Evolutionary conservation across 2,329 filamentous ascomycete genomes (phyloP).

Genomic region (Pestalotiopsis sp.): DNA sequence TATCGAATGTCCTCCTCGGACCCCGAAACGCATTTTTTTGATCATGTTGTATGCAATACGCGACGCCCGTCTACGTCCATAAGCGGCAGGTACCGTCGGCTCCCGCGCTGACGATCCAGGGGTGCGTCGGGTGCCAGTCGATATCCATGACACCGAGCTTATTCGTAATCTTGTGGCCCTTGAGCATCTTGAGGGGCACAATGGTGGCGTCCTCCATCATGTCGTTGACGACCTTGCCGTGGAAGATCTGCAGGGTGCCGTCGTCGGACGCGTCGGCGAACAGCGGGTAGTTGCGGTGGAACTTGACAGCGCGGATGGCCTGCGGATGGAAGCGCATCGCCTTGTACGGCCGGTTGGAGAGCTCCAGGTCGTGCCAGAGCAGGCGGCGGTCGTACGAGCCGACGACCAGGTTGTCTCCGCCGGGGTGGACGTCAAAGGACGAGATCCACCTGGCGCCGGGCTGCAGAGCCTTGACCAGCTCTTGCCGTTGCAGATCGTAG

Average conservation of each 20-base stretch:
- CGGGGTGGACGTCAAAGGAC: conserved; percentile 88
- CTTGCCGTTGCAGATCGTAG: conserved; percentile 90
- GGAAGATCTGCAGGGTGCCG: conserved; percentile 92
- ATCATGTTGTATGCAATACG: neutral
- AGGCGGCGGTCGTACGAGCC: conserved; percentile 93
- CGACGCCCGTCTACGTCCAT: conserved; percentile 64
- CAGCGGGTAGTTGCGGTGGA: conserved; percentile 77
- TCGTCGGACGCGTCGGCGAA: conserved; percentile 97
- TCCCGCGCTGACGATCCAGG: conserved; percentile 92
- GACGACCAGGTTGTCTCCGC: conserved; percentile 91
- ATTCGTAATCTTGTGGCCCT: conserved; percentile 83
- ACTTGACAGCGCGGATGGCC: conserved; percentile 87
- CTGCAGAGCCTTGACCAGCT: conserved; percentile 89
- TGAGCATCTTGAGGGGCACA: conserved; percentile 91
- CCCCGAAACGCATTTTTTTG: neutral
- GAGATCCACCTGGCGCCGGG: conserved; percentile 94
- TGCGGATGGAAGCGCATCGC: conserved; percentile 93
- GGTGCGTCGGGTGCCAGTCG: conserved; percentile 93
- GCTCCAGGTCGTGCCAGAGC: conserved; percentile 95
- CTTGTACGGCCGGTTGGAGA: conserved; percentile 90
- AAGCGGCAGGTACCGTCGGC: conserved; percentile 91
- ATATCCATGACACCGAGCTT: conserved; percentile 90
- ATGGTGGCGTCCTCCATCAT: conserved; percentile 96
- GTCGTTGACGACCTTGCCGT: conserved; percentile 92
- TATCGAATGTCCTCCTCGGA: neutral